Evolutionary conservation across 139 green algal genomes (phyloP).

Genomic region (Dunaliella primolecta): DNA sequence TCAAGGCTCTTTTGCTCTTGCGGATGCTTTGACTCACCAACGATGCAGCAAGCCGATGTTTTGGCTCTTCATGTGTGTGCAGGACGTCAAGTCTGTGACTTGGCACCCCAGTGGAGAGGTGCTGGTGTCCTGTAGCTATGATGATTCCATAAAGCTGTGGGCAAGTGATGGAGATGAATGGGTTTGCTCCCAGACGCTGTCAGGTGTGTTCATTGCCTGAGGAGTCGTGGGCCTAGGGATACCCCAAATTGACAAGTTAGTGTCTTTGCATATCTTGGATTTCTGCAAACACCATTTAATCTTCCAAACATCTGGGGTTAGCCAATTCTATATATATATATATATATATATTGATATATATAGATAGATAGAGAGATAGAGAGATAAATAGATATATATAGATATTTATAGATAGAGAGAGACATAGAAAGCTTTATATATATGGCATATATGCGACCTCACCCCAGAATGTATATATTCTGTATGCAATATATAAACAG

Average conservation of each 20-base stretch:
- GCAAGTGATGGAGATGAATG: constrained; percentile 79
- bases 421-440: neutral
- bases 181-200: constrained; percentile 77
- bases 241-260: too few species aligned
- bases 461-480: too few species aligned
- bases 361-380: too few species aligned
- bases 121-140: constrained; percentile 84
- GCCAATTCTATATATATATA: too few species aligned
- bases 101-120: constrained; percentile 88
- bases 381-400: neutral
- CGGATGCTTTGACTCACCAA: too few species aligned
- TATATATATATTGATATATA: too few species aligned
- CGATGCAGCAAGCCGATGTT: too few species aligned
- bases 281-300: constrained; percentile 1
- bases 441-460: too few species aligned
- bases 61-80: too few species aligned
- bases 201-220: constrained; percentile 48
- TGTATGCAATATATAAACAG: too few species aligned
- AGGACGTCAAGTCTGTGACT: constrained; percentile 92
- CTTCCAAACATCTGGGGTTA: neutral
- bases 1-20: too few species aligned
- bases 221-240: too few species aligned
- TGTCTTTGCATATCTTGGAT: neutral
- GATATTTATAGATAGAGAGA: neutral
- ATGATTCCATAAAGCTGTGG: constrained; percentile 93